Conservation (phyloP, 23 red algal genomes). For the Gracilariopsis chorda region DNA sequence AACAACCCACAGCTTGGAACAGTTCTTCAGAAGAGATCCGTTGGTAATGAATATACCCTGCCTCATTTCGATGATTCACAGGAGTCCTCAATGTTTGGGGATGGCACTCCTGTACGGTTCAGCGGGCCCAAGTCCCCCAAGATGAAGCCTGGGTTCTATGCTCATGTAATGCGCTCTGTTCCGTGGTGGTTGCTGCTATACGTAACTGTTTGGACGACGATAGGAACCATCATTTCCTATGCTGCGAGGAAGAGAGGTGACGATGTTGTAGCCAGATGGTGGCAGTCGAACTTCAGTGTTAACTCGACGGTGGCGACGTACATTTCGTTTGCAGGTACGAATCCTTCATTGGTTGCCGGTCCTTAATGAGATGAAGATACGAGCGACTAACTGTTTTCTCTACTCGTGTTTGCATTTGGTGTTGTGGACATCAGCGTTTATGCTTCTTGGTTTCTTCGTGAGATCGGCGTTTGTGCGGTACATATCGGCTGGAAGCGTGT, state of each 20-base stretch:
- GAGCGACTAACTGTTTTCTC: background rate
- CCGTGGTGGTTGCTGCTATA: constrained; percentile 17
- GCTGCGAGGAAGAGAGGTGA: background rate
- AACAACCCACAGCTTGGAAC: background rate
- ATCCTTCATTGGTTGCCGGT: background rate
- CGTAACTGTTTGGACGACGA: background rate
- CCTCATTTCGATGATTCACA: background rate
- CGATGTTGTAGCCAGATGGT: background rate
- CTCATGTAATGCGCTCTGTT: constrained; percentile 11
- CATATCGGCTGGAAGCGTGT: background rate
- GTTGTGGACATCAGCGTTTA: background rate
- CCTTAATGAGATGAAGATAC: background rate
- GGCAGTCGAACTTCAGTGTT: constrained; percentile 15
- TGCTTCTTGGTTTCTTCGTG: constrained; percentile 35
- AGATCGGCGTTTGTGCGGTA: constrained; percentile 21
- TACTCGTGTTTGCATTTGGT: background rate
- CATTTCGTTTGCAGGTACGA: constrained; percentile 33
- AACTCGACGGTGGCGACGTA: constrained; percentile 2
- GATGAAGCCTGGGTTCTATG: background rate
- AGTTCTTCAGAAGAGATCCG: background rate
- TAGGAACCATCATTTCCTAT: constrained; percentile 4
- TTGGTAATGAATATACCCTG: background rate
- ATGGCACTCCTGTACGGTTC: background rate
- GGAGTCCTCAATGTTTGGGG: background rate
- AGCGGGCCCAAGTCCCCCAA: background rate